phyloP scores from a whole-genome alignment of 495 filamentous ascomycete species.

The Neurospora discreta region DNA sequence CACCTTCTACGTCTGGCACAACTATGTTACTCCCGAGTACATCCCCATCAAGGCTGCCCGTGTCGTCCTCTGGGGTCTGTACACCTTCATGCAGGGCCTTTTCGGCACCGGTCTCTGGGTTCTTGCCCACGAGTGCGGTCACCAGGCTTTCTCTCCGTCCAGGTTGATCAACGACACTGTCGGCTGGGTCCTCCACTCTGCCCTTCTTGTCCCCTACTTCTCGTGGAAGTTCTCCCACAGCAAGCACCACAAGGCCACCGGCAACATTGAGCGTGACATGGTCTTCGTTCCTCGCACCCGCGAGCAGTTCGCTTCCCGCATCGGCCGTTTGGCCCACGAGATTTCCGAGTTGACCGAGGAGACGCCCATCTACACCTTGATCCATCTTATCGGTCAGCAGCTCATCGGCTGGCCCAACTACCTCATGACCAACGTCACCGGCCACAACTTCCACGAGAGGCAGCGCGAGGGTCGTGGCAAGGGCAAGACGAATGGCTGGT shows the following conservation, averaged over 20 bases:
- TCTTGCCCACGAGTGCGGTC: slow-evolving; percentile 78
- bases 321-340: slow-evolving; percentile 65
- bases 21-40: slow-evolving; percentile 46
- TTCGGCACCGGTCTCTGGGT: slow-evolving; percentile 78
- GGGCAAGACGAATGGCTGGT: slow-evolving; percentile 78
- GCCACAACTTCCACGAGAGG: slow-evolving; percentile 82
- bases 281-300: slow-evolving; percentile 88
- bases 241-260: slow-evolving; percentile 94
- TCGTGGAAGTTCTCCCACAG: slow-evolving; percentile 90
- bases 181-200: slow-evolving; percentile 74
- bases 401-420: slow-evolving; percentile 86
- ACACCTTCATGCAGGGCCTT: slow-evolving; percentile 64
- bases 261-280: slow-evolving; percentile 93
- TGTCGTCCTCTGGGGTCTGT: slow-evolving; percentile 50
- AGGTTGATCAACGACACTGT: slow-evolving; percentile 75
- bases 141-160: slow-evolving; percentile 76
- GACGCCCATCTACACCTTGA: slow-evolving; percentile 72
- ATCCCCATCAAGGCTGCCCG: slow-evolving; percentile 48
- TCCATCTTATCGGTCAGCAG: slow-evolving; percentile 70
- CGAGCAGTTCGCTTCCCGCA: slow-evolving; percentile 55
- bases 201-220: slow-evolving; percentile 78
- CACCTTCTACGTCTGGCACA: slow-evolving; percentile 59
- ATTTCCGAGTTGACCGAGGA: slow-evolving; percentile 84
- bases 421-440: slow-evolving; percentile 77
- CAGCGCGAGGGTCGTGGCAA: slow-evolving; percentile 75